Conservation (phyloP, 1,284 basidiomycete species). For the Exobasidium rhododendri region DNA sequence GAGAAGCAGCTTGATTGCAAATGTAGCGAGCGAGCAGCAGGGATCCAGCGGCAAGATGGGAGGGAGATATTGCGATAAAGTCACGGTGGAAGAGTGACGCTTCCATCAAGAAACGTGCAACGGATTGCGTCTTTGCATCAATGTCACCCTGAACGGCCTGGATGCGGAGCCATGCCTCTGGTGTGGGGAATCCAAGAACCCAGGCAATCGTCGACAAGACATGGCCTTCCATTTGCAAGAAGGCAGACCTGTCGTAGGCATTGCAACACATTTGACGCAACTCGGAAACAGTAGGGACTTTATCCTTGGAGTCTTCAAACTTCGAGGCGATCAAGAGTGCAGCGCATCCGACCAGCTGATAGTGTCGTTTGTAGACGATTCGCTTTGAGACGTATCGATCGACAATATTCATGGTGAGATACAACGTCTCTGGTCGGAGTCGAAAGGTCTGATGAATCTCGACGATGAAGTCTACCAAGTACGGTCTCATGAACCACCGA, state of each 20-base stretch:
- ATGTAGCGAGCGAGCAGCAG: slow-evolving; percentile 84
- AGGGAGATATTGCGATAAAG: slow-evolving; percentile 81
- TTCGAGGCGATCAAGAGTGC: slow-evolving; percentile 99
- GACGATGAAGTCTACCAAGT: slow-evolving; percentile 96
- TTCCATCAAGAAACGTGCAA: slow-evolving; percentile 97
- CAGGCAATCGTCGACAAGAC: slow-evolving; percentile 93
- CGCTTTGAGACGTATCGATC: slow-evolving; percentile 98
- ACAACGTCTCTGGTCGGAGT: slow-evolving; percentile 94
- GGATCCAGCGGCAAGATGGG: slow-evolving; percentile 80
- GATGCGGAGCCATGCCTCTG: slow-evolving; percentile 88
- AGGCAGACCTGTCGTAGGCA: slow-evolving; percentile 91
- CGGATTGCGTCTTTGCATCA: slow-evolving; percentile 82
- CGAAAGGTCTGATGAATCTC: slow-evolving; percentile 90
- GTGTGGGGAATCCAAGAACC: slow-evolving; percentile 94
- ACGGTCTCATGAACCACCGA: slow-evolving; percentile 82
- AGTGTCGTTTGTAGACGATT: slow-evolving; percentile 98
- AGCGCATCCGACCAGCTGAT: slow-evolving; percentile 96
- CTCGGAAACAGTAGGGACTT: slow-evolving; percentile 90
- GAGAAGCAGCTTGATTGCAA: slow-evolving; percentile 45
- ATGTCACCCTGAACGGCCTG: slow-evolving; percentile 60
- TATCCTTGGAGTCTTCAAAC: slow-evolving; percentile 98
- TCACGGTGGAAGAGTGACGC: slow-evolving; percentile 95
- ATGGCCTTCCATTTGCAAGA: slow-evolving; percentile 74
- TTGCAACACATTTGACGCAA: slow-evolving; percentile 90
- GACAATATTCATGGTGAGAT: slow-evolving; percentile 96